Percentiles rank a stretch among this genome's conserved stretches.
phyloP scores from a whole-genome alignment of 371 early-diverging fungal genomes.

The Rhizopus sp. region DNA sequence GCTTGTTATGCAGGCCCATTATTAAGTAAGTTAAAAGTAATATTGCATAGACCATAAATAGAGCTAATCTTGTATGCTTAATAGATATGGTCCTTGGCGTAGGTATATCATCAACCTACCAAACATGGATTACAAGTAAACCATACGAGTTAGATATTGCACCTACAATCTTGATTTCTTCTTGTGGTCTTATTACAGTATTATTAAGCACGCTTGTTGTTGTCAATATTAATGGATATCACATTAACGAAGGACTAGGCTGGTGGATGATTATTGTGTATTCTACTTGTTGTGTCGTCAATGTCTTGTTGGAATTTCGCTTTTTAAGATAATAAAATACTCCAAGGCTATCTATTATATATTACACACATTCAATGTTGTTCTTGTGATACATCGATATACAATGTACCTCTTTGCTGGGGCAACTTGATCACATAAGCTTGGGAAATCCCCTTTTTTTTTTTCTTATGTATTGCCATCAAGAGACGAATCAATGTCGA shows the following conservation, averaged over 20 bases:
- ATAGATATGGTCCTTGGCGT: conserved; percentile 76
- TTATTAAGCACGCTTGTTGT: conserved; percentile 54
- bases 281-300: conserved; percentile 46
- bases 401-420: not conserved
- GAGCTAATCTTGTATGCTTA: not conserved
- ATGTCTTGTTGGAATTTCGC: conserved; percentile 51
- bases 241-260: conserved; percentile 50
- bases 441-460: not conserved
- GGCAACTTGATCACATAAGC: not conserved
- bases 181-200: conserved; percentile 52
- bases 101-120: conserved; percentile 69
- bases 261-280: conserved; percentile 60
- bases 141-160: conserved; percentile 52
- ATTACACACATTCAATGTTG: not conserved
- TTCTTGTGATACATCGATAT: too few relatives aligned
- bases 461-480: not conserved
- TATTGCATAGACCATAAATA: not conserved
- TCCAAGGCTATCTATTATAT: not conserved
- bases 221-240: conserved; percentile 52
- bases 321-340: conserved; percentile 6
- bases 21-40: conserved; percentile 54
- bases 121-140: conserved; percentile 44
- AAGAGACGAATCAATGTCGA: too few relatives aligned
- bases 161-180: conserved; percentile 59
- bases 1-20: conserved; percentile 87